Base-by-base conservation (phyloP, 202 grass and related monocot genomes). In the Setaria viridis region DNA sequence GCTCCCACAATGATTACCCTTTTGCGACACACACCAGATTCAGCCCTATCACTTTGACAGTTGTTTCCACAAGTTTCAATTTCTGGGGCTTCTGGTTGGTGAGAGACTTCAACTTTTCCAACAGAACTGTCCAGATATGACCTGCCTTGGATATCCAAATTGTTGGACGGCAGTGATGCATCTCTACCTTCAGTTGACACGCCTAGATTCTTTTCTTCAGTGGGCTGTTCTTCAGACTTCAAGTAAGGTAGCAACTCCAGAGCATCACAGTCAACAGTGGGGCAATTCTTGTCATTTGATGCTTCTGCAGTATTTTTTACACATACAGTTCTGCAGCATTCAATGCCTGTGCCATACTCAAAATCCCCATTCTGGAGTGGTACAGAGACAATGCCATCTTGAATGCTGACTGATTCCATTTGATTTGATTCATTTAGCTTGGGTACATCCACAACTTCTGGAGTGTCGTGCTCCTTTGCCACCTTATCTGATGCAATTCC, bases 1-100 rank as follows among this genome's bases (percentile, higher is more conserved):
- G 97, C 97, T 88, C 97, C 97, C 25, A 99, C 81, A 64, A 99
- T 83, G 20, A 99, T 92, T 62, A 99, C 85, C 39, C 35, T 97
- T 82, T 91, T 99, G 62, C 48, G 39, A 70, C 62, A 63, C 62
- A 70, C 62, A 45, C 69, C 62, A 45, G 82, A 88, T 71, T 86
- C 80, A 86, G 76, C 64, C 85, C 10, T 76, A 80, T 54, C 62
- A 54, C 74, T 62, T 77, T 39, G 70, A 53, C n/a, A 30, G 48
- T 58, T 92, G 74, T 83, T 85, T 85, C 19, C 33, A 77, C 35
- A 82, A 77, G 62, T 77, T 79, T 73, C 84, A 58, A 58, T 69
- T 70, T 46, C 78, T 84, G 11, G 50, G 70, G 83, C 66, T 75
- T 80, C 67, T 79, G 76, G 56, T 62, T 80, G 76, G 76, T 71